These are phyloP conservation scores for Flammula alnicola DNA, from an alignment of 1,284 basidiomycete species.

Conservation along the genomic window DNA sequence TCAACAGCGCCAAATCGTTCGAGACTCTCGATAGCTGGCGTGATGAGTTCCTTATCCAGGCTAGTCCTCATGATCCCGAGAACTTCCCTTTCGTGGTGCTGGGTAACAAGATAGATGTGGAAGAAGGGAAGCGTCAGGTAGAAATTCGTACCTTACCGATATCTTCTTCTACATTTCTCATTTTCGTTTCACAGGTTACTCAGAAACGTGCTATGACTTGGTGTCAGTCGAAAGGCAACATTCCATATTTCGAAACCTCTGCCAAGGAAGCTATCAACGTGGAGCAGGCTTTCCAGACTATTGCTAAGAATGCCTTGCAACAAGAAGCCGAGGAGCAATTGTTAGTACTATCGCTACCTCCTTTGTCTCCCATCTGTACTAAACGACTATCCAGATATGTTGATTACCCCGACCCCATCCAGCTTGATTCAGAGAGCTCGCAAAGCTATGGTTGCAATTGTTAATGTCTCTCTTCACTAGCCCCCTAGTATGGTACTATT, in stretches of 20 bases:
- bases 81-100: slow-evolving; percentile 99
- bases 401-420: slow-evolving; percentile 99
- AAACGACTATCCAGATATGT: slow-evolving; percentile 70
- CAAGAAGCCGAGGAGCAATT: slow-evolving; percentile 97
- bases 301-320: slow-evolving; percentile 97
- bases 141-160: neutral
- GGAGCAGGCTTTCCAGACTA: slow-evolving; percentile 99
- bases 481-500: slow-evolving; percentile 2
- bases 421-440: slow-evolving; percentile 91
- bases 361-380: slow-evolving; percentile 23
- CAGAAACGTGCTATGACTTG: slow-evolving; percentile 99
- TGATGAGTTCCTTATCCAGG: slow-evolving; percentile 97
- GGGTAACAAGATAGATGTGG: slow-evolving; percentile 99
- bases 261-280: slow-evolving; percentile 99
- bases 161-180: neutral
- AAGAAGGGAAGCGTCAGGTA: slow-evolving; percentile 98
- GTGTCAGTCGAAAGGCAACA: slow-evolving; percentile 99
- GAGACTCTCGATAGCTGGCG: slow-evolving; percentile 98
- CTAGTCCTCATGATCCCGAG: slow-evolving; percentile 97
- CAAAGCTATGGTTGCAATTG: slow-evolving; percentile 95
- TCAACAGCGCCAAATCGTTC: slow-evolving; percentile 98
- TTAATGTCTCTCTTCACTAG: slow-evolving; percentile 42
- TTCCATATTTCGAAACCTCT: slow-evolving; percentile 99
- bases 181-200: slow-evolving; percentile 68
- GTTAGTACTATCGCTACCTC: slow-evolving; percentile 52